Evolutionary conservation across 495 filamentous ascomycete species (phyloP), one percentile per base, ranked within the genome.

Genomic region (Hypoxylon fuscum): DNA sequence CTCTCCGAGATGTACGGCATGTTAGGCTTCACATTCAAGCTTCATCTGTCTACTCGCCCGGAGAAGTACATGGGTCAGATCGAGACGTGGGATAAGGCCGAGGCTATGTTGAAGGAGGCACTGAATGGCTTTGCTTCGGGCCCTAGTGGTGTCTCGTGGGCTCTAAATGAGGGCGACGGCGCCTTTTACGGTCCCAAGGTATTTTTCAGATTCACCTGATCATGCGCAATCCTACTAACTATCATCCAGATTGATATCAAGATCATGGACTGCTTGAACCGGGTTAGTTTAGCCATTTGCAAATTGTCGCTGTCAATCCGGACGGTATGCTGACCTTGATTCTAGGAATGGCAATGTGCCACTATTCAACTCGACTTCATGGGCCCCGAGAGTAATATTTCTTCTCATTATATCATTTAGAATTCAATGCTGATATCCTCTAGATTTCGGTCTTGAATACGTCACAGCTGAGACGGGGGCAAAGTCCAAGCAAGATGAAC

Each of bases 341-440:
- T 48, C 17, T 82, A 90, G 66, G 90, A 91, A 27, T 89, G 86
- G 77, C 90, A 97, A 76, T 98, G 95, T 68, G 95, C 95, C 49
- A 98, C 96, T 8, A 98, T 98, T 62, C 95, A 98, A 72, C 86
- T 98, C 22, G 95, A 98, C 68, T 98, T 98, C 76, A 91, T 96
- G 71, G 63, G 63, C 10, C 63, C 63, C 3, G 63, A 66, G 17
- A 66, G 63, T 66, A 61, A 47, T 22, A 12, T n/a, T 5, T 8
- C 18, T 9, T 41, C n/a, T 11, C 18, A 12, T 10, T 21, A n/a
- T 17, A 4, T 9, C 10, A 15, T 14, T 25, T 5, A 10, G 14
- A 31, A 18, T 42, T 18, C 6, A 10, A 32, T 43, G 9, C 55
- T 60, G 45, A 51, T 17, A 10, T 22, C 3, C 31, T 6, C 8